Base-by-base conservation (phyloP, 2,329 filamentous ascomycete genomes). In the Xylaria sp. region DNA sequence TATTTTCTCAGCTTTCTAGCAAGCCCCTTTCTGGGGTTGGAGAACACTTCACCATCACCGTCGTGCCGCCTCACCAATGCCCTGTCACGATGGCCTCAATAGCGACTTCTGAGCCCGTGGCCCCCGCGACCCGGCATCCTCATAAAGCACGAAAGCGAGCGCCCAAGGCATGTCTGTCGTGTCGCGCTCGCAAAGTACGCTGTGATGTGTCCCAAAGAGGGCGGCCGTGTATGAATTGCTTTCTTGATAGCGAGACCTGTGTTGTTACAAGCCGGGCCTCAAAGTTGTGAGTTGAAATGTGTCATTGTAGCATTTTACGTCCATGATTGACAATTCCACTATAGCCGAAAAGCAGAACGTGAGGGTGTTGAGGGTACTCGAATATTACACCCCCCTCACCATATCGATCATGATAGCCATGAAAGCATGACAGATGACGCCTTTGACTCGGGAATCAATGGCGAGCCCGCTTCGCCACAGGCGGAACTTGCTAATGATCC, bases 221-320 rank as follows among this genome's bases (percentile, higher is more conserved):
- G 3, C 73, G 76, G 31, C 82, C 81, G 7, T 84, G 79, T 71
- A 83, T 82, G 74, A 83, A 83, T 58, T 84, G 81, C 68, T 80
- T 80, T 46, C 78, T 82, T 56, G 81, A 83, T 65, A 80, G 78
- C 60, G 80, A 83, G 65, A 75, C 74, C 0, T 78, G 78, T 64
- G 70, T 81, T 53, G 73, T 78, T 58, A 79, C 75, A 8, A 75
- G 74, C 41, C 73, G 77, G 62, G 78, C 75, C 19, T 78, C 75
- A 4, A 74, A 74, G 60, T 76, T 77, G 77, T 78, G 64, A 72
- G 77, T 71, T 25, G 25, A 27, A 11, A 17, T 35, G 6, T n/a
- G 23, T 37, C 23, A 17, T n/a, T n/a, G 13, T 31, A 38, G 3
- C 9, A 23, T 31, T 11, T 15, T 37, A 33, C 15, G 29, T n/a